Evolutionary conservation across 441 rosid species (phyloP), one percentile per base, ranked within the genome.

Genomic region (Flueggea neowawraea): DNA sequence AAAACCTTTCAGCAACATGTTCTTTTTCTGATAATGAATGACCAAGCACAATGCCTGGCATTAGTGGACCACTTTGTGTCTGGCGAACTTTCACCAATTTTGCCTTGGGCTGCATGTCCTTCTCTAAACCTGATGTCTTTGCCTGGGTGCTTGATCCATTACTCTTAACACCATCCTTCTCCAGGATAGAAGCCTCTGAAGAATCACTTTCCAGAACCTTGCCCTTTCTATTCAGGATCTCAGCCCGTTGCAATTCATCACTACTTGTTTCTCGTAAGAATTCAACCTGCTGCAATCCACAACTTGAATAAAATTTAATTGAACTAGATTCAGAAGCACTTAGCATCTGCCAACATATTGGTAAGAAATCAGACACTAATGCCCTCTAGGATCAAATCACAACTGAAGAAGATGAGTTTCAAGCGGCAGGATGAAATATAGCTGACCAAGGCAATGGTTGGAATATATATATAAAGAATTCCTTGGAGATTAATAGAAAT

Each of bases 41-140:
- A 61, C 69, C 61, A 65, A 86, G 78, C 62, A 78, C 83, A 52
- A 72, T 61, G 74, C 85, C 88, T 71, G 95, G 81, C 63, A 73
- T 62, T 60, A 95, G 90, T 12, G 97, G 98, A 66, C 99, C 98
- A 67, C 99, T 95, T 65, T 76, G 94, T 66, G 85, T 85, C 76
- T 90, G 94, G 60, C 88, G 90, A 74, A 72, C 50, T 77, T 83
- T 90, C 47, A 63, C 72, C 32, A 73, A 49, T 63, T 85, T 90
- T 66, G 62, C 56, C 76, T 80, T 87, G 66, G 83, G 49, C 58
- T 76, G 83, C 6, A 64, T 16, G n/a, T 85, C 87, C 52, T 70
- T 80, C 65, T 92, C 94, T 58, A 83, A 79, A 36, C 74, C 76
- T 14, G 88, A 80, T 66, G 82, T 58, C 58, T 63, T 67, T 58